A percentile compares a stretch with the other conserved stretches of the same genome.
These are phyloP conservation scores for Botrytis tulipae DNA, from an alignment of 2,329 filamentous ascomycete species.

Conservation along the genomic window DNA sequence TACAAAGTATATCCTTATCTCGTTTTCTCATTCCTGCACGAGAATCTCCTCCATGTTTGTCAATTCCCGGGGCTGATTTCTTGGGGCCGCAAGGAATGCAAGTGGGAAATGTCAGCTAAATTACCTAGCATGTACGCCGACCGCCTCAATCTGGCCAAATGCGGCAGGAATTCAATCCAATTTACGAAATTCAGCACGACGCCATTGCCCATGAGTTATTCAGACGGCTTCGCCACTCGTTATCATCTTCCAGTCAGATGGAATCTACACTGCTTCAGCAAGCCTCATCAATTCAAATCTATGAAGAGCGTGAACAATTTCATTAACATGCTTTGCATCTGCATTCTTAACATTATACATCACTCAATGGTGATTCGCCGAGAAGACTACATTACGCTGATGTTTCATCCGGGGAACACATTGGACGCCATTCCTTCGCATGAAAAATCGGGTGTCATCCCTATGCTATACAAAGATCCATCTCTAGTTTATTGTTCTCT, in stretches of 20 bases:
- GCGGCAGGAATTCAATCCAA: conserved; percentile 18
- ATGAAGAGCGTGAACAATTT: not conserved
- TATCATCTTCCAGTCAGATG: not conserved
- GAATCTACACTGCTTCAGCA: not conserved
- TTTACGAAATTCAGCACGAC: conserved; percentile 7
- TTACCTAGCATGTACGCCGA: not conserved
- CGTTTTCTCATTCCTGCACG: not conserved
- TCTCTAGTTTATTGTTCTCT: conserved; percentile 5
- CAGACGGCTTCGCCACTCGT: not conserved
- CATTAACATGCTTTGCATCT: conserved; percentile 2
- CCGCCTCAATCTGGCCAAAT: conserved; percentile 4
- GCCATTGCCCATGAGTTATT: not conserved
- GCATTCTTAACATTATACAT: not conserved
- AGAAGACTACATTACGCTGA: conserved; percentile 10
- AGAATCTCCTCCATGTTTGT: not conserved
- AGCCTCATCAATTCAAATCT: conserved; percentile 2
- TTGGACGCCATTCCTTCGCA: conserved; percentile 16
- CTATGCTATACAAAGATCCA: conserved; percentile 6
- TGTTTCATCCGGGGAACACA: conserved; percentile 21
- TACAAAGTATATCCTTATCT: not conserved
- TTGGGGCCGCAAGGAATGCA: conserved; percentile 18
- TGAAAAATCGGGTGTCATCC: conserved; percentile 15
- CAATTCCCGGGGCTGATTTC: not conserved
- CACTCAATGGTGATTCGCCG: conserved; percentile 5
- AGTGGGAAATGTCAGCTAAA: conserved; percentile 5